Base-by-base conservation (phyloP, 768 basidiomycete genomes). In the Chiua virens region DNA sequence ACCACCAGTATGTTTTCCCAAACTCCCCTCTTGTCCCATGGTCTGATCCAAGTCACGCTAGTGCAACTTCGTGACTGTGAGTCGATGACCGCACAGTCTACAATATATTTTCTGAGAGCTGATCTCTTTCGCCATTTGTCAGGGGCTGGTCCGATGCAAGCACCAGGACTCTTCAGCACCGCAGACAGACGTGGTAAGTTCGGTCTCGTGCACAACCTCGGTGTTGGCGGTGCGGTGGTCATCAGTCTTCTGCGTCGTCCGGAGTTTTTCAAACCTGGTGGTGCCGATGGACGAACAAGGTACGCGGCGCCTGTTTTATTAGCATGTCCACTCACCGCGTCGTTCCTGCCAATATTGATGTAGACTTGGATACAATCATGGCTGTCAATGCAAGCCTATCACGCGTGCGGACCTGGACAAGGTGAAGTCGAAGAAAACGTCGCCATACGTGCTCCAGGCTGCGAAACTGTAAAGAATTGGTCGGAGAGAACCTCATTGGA, bases 91-190 rank as follows among this genome's bases (percentile, higher is more conserved):
- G n/a, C n/a, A n/a, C n/a, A n/a, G n/a, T n/a, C n/a, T n/a, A n/a
- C 34, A 22, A 37, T 6, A n/a, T 7, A 13, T n/a, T 32, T n/a
- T 14, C 21, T 41, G 3, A 7, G 15, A 34, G n/a, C 8, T 35
- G 7, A 53, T 34, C 6, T 30, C 28, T 30, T 11, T 3, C 10
- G 28, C 11, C 3, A 14, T 14, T 5, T 28, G 8, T 30, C 55
- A 87, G 87, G 87, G 89, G 86, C 89, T 6, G 89, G 89, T 30
- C 86, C 86, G 25, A 88, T 91, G 87, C 89, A 91, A 72, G 86
- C 81, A 3, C 81, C 83, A 1, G 83, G 81, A 9, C 74, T 90
- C 40, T 87, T 90, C 56, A 75, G 82, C 51, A 72, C 59, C 6
- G 38, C 75, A 1, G 87, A 89, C 63, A 75, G 75, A 58, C 82